phyloP scores from a whole-genome alignment of 2,329 filamentous ascomycete genomes.

The Arthrobotrys pseudoclavata region DNA sequence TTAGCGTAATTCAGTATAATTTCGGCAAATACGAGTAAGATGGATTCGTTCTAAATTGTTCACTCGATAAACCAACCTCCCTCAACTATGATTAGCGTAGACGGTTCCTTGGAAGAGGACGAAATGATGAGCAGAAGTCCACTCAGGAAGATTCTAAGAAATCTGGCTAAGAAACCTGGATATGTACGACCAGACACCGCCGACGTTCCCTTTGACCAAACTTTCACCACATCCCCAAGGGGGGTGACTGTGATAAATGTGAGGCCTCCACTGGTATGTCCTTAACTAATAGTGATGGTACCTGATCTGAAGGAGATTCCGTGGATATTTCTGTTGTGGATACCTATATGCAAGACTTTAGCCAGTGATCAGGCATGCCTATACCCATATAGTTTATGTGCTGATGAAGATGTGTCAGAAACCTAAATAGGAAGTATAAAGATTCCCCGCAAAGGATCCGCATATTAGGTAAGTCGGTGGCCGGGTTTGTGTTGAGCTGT shows the following conservation, averaged over 20 bases:
- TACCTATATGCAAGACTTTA: no score
- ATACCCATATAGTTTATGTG: no score
- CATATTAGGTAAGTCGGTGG: no score
- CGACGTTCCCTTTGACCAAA: conserved; percentile 7
- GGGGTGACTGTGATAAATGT: not conserved
- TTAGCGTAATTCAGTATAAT: conserved; percentile 23
- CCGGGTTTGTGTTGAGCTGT: no score
- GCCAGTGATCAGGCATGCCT: no score
- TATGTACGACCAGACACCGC: not conserved
- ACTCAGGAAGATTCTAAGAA: conserved; percentile 10
- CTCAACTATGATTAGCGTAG: conserved; percentile 14
- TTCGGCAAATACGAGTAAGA: not conserved
- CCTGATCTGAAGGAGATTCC: no score
- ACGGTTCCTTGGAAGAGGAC: conserved; percentile 21
- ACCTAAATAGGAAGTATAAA: no score
- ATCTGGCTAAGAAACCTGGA: conserved; percentile 3
- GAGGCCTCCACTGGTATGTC: no score
- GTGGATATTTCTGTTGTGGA: no score
- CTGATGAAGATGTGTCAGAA: no score
- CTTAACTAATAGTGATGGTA: no score
- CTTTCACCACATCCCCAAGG: conserved; percentile 7
- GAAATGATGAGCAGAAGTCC: conserved; percentile 13
- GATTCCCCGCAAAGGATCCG: no score
- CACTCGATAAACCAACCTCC: conserved; percentile 16
- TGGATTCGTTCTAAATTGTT: conserved; percentile 4